Evolutionary conservation across 1,139 yeast genomes (phyloP), one percentile per base, ranked within the genome.

Genomic region (Kodamaea plutei): DNA sequence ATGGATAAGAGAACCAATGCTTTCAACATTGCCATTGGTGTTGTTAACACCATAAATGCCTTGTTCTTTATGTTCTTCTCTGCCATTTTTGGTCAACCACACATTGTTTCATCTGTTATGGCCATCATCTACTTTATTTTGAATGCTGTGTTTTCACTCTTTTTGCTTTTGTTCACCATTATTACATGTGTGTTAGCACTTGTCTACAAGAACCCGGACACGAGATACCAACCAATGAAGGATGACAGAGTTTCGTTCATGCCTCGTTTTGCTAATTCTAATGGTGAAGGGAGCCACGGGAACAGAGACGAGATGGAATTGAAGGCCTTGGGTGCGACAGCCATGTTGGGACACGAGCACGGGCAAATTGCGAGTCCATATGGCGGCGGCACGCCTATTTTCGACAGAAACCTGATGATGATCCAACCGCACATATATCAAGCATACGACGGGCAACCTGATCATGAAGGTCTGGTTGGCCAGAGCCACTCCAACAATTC

Each of bases 1-100:
- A 79, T 93, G 91, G 97, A 91, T 63, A 88, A 83, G 59, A 75
- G 94, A 59, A 89, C 97, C 15, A 91, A 93, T 52, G 81, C 79
- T 17, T 84, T 89, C 72, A 91, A 89, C 60, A 89, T 91, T 47
- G 74, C 84, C 30, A 87, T 91, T 48, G 76, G 84, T 20, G 73
- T 84, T 25, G 79, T 91, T 47, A 84, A 81, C 50, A 73, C 88
- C 35, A 62, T 89, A 50, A 89, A 89, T 56, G 79, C 96, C 1
- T 60, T 91, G 32, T 83, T 91, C 63, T 89, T 85, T 58, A 62
- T 88, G 64, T 88, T 91, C 62, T 91, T 88, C 64, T 84, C 96
- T 16, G 77, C 82, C 48, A 65, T 91, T 30, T 89, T 89, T 61
- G 73, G 72, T 18, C 91, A 85, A 54, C 95, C 96, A 6, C 82